Percentiles rank a stretch among this genome's conserved stretches.
These are phyloP conservation scores for Pelargonium myrrhifolium DNA, from an alignment of 441 rosid genomes.

Conservation along the genomic window DNA sequence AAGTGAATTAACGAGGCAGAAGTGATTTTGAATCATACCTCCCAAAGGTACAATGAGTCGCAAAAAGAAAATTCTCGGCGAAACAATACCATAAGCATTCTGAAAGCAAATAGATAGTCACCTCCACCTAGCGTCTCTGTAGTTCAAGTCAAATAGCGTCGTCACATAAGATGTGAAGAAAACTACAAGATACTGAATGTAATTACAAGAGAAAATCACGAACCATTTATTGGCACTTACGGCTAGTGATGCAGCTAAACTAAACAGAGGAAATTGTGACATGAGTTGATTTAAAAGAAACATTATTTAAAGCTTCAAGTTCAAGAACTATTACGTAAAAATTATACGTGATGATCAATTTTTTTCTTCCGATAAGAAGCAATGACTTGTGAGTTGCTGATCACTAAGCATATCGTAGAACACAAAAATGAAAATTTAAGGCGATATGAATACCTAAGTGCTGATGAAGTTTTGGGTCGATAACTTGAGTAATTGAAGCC, in stretches of 20 bases:
- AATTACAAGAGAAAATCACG: too few relatives aligned
- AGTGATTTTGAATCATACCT: constrained; percentile 40
- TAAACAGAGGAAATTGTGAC: too few relatives aligned
- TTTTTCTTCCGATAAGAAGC: background rate
- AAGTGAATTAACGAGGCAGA: background rate
- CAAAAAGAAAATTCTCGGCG: constrained; percentile 95
- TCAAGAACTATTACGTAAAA: background rate
- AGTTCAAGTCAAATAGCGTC: constrained; percentile 16
- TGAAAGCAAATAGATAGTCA: constrained; percentile 84
- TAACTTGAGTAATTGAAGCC: constrained; percentile 77
- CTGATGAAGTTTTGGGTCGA: constrained; percentile 92
- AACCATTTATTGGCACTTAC: too few relatives aligned
- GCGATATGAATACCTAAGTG: constrained; percentile 55
- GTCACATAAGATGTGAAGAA: constrained; percentile 8
- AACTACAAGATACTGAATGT: too few relatives aligned
- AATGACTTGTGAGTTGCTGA: background rate
- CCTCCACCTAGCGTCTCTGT: constrained; percentile 92
- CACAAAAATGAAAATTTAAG: constrained; percentile 3
- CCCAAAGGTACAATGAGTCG: constrained; percentile 96
- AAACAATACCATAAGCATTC: constrained; percentile 95
- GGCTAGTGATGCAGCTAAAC: too few relatives aligned
- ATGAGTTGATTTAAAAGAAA: too few relatives aligned
- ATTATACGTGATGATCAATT: background rate
- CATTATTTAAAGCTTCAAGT: background rate
- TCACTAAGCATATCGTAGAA: background rate